Base-by-base conservation (phyloP, 2,329 filamentous ascomycete genomes). In the Claviceps sp. region DNA sequence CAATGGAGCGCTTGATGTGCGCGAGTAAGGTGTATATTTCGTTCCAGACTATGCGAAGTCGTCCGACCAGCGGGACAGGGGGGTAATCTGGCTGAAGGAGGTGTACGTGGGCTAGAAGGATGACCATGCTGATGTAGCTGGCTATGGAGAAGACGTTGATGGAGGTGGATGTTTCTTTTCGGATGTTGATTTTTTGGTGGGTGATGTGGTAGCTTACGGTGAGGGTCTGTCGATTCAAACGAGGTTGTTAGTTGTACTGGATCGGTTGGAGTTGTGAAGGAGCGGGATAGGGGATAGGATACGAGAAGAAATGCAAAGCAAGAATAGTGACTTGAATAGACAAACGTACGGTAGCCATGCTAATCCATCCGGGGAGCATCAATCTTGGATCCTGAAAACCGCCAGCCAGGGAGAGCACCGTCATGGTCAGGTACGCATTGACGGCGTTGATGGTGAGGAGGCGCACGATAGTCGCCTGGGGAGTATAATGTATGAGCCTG, bases 401-500 rank as follows among this genome's bases (percentile, higher is more conserved):
- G 54, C 85, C 86, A 7, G 79, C 80, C 38, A 88, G 70, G 59
- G 82, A 82, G 42, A 89, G 78, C 26, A 85, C 78, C 70, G 81
- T 83, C 50, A 84, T 84, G 24, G 85, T 88, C 48, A 86, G 72
- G 67, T 88, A 89, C 56, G 83, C 82, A 63, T 89, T 88, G 55
- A 87, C 74, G 52, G 80, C 81, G 64, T 84, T 86, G 55, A 85
- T 84, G 54, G 85, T 85, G 49, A 88, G 73, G 45, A 93, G 82
- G 48, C 87, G 86, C 53, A 93, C 82, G 55, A 90, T 79, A 47
- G 88, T 89, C 48, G 87, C 87, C 65, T 82, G 79, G 2, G 87
- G 86, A 14, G 87, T 89, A 69, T 91, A 93, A 66, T 89, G 85
- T 59, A 91, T 76, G 60, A 93, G 82, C 87, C 85, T 87, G 54